These are phyloP conservation scores for Garcia nutans DNA, from an alignment of 345 rosid genomes.

Conservation along the genomic window DNA sequence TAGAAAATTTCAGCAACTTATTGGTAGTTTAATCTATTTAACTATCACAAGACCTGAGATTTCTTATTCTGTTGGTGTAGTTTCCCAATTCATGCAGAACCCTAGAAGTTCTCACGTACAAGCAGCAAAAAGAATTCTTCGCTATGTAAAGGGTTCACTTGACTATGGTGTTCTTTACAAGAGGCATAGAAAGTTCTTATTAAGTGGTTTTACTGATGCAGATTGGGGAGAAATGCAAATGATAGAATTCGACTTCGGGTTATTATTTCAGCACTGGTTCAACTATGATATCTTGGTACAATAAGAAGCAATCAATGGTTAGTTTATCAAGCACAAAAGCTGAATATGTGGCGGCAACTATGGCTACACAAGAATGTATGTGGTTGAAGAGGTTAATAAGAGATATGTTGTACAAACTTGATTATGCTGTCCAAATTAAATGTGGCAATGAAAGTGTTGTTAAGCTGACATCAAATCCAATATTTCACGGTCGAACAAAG, in stretches of 20 bases:
- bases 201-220: conserved; percentile 9
- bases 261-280: not conserved
- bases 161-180: no score
- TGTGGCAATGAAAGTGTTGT: conserved; percentile 10
- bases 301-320: not conserved
- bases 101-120: not conserved
- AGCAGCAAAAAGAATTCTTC: not conserved
- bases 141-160: conserved; percentile 11
- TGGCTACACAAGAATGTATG: not conserved
- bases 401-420: not conserved
- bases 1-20: not conserved
- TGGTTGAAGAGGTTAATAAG: conserved; percentile 13
- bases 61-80: not conserved
- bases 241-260: no score
- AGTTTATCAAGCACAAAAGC: no score
- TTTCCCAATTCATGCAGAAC: not conserved
- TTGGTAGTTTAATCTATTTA: no score
- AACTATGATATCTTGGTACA: not conserved
- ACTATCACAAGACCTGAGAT: not conserved
- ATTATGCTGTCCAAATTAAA: not conserved
- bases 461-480: not conserved
- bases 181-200: not conserved
- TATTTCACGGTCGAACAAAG: conserved; percentile 4
- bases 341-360: no score
- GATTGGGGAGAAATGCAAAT: not conserved